Evolutionary conservation across 2,329 filamentous ascomycete species (phyloP).

Genomic region (Lasiodiplodia hormozganensis): DNA sequence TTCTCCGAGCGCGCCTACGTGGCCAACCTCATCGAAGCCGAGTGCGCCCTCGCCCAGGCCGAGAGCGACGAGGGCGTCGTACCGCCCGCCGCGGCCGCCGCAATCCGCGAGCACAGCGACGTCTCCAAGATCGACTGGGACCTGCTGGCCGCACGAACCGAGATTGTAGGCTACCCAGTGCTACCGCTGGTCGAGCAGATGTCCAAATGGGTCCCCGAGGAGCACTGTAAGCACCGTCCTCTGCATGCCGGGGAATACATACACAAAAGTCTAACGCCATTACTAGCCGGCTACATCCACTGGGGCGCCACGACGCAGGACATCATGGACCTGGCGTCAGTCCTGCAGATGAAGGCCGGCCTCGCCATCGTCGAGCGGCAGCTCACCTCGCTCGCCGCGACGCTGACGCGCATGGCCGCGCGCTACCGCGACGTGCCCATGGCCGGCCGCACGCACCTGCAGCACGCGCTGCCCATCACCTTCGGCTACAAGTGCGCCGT

Average conservation of each 20-base stretch:
- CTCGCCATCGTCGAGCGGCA: conserved; percentile 56
- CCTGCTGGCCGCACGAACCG: conserved; percentile 52
- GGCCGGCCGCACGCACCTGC: conserved; percentile 64
- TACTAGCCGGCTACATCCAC: conserved; percentile 55
- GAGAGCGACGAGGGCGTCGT: conserved; percentile 58
- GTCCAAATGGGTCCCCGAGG: conserved; percentile 46
- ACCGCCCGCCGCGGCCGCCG: conserved; percentile 45
- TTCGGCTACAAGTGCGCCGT: conserved; percentile 66
- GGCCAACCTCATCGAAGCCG: conserved; percentile 57
- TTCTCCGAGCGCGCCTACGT: conserved; percentile 61
- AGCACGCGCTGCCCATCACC: conserved; percentile 63
- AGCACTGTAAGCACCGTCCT: conserved; percentile 36
- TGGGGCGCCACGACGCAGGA: conserved; percentile 68
- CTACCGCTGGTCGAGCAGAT: conserved; percentile 60
- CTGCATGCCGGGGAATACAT: background rate
- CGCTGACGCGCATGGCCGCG: conserved; percentile 51
- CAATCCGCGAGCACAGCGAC: conserved; percentile 43
- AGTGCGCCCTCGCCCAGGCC: conserved; percentile 60
- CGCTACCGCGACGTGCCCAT: conserved; percentile 62
- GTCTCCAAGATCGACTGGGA: conserved; percentile 52
- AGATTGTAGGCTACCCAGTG: conserved; percentile 63
- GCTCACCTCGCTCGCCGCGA: conserved; percentile 52
- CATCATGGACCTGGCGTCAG: conserved; percentile 63
- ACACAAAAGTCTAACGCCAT: conserved; percentile 34
- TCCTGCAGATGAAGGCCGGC: conserved; percentile 61